Percentiles rank a stretch among this genome's conserved stretches.
Evolutionary conservation across 768 basidiomycete genomes (phyloP).

Genomic region (Xanthoconium purpureum): DNA sequence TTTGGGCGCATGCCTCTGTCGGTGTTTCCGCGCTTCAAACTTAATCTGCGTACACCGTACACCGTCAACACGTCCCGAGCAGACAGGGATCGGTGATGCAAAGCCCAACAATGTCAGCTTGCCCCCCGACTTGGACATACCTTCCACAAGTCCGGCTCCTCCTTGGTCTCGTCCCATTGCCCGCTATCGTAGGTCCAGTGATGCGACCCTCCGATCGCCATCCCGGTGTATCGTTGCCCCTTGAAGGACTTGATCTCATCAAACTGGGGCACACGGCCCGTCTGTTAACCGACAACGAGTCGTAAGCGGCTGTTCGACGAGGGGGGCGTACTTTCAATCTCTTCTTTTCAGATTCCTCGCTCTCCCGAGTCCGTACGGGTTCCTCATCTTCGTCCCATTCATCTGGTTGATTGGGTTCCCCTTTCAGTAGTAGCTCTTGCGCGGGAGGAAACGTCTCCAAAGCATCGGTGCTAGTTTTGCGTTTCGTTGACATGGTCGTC

Average conservation of each 20-base stretch:
- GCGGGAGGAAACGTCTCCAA: too few relatives aligned
- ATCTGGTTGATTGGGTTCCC: background rate
- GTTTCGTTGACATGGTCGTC: background rate
- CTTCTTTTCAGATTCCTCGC: background rate
- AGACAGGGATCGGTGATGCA: background rate
- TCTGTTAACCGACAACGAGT: background rate
- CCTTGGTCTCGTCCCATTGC: conserved; percentile 10
- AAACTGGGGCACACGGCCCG: background rate
- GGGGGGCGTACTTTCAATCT: background rate
- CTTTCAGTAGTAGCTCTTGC: background rate
- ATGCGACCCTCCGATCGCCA: background rate
- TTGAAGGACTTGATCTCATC: conserved; percentile 1
- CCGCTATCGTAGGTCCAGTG: conserved; percentile 6
- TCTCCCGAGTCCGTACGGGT: background rate
- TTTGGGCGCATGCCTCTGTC: background rate
- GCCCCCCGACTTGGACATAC: background rate
- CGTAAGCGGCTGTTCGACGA: background rate
- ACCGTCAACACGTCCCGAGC: background rate
- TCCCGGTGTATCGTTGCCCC: background rate
- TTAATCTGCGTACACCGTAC: background rate
- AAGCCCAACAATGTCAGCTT: background rate
- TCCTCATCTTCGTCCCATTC: background rate
- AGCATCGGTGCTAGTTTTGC: background rate
- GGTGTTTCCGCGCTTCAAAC: conserved; percentile 1
- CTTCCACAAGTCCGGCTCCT: conserved; percentile 9